Base-by-base conservation (phyloP, 768 basidiomycete species). In the Trametes cinnabarina region DNA sequence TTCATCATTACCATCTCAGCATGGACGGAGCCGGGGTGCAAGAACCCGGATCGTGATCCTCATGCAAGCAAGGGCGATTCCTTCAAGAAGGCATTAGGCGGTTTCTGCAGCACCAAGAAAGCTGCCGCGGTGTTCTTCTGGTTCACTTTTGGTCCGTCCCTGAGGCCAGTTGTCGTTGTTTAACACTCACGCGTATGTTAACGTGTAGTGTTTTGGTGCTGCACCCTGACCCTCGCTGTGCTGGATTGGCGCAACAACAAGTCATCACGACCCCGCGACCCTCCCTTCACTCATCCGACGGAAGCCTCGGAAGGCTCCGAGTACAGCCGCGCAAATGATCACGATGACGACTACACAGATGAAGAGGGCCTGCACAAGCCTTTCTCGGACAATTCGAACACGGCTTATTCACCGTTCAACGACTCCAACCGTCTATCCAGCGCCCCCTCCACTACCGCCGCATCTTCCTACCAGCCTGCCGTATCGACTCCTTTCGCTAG, bases 91-190 rank as follows among this genome's bases (percentile, higher is more conserved):
- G 91, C 77, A 19, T 76, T 98, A 2, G 73, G 80, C 3, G 84
- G 89, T 0, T 97, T 92, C 90, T 98, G 94, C 72, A 84, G 78
- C 62, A 95, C 94, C 7, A 98, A 97, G 76, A 94, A 92, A 66
- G 94, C 94, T 2, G 91, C 83, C 0, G 84, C 84, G 4, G 83
- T 95, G 44, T 97, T 98, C 73, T 88, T 94, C 69, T 96, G 94
- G 94, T 70, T 93, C 9, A 77, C 83, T 1, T 90, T 92, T 53
- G 79, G 92, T 91, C 63, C 46, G 85, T 77, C 11, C 26, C 22
- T 20, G 6, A 48, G n/a, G n/a, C n/a, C n/a, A n/a, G n/a, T 34
- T 15, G 10, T 17, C 47, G 8, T 48, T 3, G 11, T n/a, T 14
- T 14, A 12, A 6, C 2, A 9, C 25, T 57, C 14, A 40, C 19